A percentile compares a stretch with the other conserved stretches of the same genome.
Evolutionary conservation across 1,139 yeast genomes (phyloP).

Genomic region (Kluyveromyces marxianus): DNA sequence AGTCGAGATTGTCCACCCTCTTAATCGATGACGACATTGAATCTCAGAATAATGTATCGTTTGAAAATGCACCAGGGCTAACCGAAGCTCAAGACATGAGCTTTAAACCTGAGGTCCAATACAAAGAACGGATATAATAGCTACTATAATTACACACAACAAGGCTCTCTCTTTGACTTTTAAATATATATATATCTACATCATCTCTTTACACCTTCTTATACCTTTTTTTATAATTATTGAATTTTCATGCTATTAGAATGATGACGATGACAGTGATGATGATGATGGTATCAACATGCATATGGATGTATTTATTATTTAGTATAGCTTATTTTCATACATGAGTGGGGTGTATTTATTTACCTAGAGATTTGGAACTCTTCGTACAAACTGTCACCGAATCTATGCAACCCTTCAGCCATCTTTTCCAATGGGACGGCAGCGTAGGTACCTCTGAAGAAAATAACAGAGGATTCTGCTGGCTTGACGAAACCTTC

Average conservation of each 20-base stretch:
- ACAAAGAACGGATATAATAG: constrained; percentile 4
- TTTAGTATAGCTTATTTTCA: neutral
- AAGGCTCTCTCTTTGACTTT: neutral
- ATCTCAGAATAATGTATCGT: constrained; percentile 1
- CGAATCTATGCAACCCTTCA: constrained; percentile 49
- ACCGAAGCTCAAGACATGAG: neutral
- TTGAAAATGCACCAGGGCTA: neutral
- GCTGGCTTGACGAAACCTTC: constrained; percentile 34
- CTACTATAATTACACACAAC: neutral
- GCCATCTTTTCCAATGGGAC: constrained; percentile 51
- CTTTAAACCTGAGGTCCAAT: constrained; percentile 7
- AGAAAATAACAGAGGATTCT: constrained; percentile 42
- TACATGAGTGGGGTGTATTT: neutral
- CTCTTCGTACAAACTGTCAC: constrained; percentile 43
- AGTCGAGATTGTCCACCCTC: constrained; percentile 8
- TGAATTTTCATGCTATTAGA: too few relatives aligned
- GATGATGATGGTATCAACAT: too few relatives aligned
- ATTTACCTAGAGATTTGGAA: constrained; percentile 17
- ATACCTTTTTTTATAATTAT: too few relatives aligned
- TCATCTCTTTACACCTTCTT: too few relatives aligned
- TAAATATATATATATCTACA: too few relatives aligned
- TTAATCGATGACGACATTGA: constrained; percentile 1
- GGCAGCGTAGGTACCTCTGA: constrained; percentile 65
- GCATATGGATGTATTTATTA: too few relatives aligned
- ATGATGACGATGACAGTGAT: too few relatives aligned